Evolutionary conservation across 2,329 filamentous ascomycete species (phyloP).

Genomic region (Tympanopsis confertula): DNA sequence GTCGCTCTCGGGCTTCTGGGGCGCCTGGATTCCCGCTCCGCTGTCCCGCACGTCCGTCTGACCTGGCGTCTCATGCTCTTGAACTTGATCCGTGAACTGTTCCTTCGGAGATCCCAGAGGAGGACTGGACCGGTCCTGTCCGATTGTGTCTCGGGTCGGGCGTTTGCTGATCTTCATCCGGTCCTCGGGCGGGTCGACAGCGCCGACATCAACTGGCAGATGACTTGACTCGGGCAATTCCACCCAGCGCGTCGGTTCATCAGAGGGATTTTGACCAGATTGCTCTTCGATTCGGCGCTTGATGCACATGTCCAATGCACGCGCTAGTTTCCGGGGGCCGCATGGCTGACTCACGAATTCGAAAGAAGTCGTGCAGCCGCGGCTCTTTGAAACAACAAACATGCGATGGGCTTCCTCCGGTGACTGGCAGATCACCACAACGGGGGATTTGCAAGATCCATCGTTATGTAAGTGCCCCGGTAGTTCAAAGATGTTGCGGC

Average conservation of each 20-base stretch:
- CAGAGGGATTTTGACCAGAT: not conserved
- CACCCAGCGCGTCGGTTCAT: not conserved
- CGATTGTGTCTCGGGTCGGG: not conserved
- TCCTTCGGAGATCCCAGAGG: too few species aligned
- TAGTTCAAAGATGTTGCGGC: conserved; percentile 2
- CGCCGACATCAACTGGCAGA: not conserved
- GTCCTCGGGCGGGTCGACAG: conserved; percentile 3
- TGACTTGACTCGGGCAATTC: conserved; percentile 1
- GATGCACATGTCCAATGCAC: not conserved
- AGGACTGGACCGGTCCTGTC: too few species aligned
- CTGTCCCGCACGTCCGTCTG: not conserved
- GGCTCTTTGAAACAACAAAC: not conserved
- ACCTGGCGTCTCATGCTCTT: too few species aligned
- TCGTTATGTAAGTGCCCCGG: not conserved
- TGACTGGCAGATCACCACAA: not conserved
- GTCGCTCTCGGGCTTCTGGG: not conserved
- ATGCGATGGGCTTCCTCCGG: not conserved
- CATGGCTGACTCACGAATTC: conserved; percentile 1
- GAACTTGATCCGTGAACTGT: too few species aligned
- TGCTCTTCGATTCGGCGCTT: not conserved
- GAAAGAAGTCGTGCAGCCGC: not conserved
- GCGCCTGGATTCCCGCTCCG: not conserved
- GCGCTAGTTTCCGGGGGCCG: not conserved
- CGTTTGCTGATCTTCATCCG: conserved; percentile 2
- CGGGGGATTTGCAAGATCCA: not conserved